Conservation (phyloP, 116 monocot genomes). For the Zostera marina region DNA sequence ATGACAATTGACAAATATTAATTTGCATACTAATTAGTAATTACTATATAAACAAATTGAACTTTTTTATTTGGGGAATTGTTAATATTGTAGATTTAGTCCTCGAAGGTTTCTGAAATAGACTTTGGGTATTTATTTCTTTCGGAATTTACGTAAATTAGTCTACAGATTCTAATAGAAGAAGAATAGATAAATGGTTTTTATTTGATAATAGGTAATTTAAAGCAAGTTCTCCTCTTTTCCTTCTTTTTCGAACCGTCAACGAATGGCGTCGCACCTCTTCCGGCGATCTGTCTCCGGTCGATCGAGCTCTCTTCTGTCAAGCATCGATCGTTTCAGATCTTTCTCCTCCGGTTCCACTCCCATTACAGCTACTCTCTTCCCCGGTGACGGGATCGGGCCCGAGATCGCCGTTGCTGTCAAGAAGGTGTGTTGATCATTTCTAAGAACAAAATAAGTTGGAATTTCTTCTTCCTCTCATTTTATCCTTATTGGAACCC, state of each 20-base stretch:
- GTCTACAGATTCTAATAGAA: too few relatives aligned
- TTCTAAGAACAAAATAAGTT: neutral
- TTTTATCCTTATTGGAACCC: neutral
- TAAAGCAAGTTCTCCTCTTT: neutral
- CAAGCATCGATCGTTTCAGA: neutral
- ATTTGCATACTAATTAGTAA: too few relatives aligned
- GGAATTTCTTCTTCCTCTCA: neutral
- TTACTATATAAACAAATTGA: too few relatives aligned
- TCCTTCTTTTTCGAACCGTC: neutral
- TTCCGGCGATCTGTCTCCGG: constrained; percentile 8
- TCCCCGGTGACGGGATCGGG: constrained; percentile 29
- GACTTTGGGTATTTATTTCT: too few relatives aligned
- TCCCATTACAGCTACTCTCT: constrained; percentile 24
- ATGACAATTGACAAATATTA: too few relatives aligned
- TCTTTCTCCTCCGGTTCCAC: constrained; percentile 6
- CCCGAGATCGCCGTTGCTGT: constrained; percentile 29
- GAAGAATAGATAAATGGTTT: too few relatives aligned
- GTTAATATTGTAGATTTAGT: too few relatives aligned
- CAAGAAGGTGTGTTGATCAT: constrained; percentile 10
- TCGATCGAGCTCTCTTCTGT: neutral
- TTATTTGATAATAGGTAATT: too few relatives aligned
- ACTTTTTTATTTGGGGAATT: too few relatives aligned
- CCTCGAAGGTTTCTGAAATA: too few relatives aligned
- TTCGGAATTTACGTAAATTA: too few relatives aligned
- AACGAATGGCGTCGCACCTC: constrained; percentile 17